Evolutionary conservation across 139 green algal species (phyloP), one percentile per base, ranked within the genome.

Genomic region (Desmodesmus armatus): DNA sequence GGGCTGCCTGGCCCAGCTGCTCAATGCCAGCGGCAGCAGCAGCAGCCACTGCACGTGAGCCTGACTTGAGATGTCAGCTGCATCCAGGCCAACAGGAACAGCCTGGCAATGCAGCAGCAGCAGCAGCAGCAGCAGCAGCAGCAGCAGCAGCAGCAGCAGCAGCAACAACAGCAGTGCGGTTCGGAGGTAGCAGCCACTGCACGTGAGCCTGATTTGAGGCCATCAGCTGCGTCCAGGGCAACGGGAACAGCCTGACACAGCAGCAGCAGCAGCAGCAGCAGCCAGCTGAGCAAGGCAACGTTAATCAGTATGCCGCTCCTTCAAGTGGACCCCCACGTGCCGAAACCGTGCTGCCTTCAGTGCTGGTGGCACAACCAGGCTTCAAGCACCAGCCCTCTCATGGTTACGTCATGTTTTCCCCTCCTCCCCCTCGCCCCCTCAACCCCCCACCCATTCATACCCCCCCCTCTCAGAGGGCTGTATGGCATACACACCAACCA

Each of bases 1-100:
- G 74, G 31, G 51, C 31, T 5, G 31, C 37, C 19, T 69, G 49
- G 5, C 31, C 74, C 13, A n/a, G 6, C 33, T 37, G 66, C 66
- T 27, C 15, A 31, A 74, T 3, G 35, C 13, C 29, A 35, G 21
- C 35, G 21, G 49, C 37, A 5, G 49, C 41, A 39, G 55, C 37
- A 40, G 55, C 76, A 72, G 76, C 76, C 47, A 55, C 47, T 55
- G 47, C 13, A n/a, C n/a, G n/a, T n/a, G n/a, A n/a, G n/a, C n/a
- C n/a, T n/a, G n/a, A n/a, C n/a, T n/a, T n/a, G n/a, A n/a, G n/a
- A 11, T 9, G 3, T 3, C 58, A 66, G 25, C 0, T 35, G 58
- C 58, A 66, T 19, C 2, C 7, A 23, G 21, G 7, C 27, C 58
- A 66, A 27, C 19, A 35, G 58, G 27, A 15, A 6, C 23, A 66